phyloP scores from a whole-genome alignment of 75 land plant species.

The Pinus taeda region DNA sequence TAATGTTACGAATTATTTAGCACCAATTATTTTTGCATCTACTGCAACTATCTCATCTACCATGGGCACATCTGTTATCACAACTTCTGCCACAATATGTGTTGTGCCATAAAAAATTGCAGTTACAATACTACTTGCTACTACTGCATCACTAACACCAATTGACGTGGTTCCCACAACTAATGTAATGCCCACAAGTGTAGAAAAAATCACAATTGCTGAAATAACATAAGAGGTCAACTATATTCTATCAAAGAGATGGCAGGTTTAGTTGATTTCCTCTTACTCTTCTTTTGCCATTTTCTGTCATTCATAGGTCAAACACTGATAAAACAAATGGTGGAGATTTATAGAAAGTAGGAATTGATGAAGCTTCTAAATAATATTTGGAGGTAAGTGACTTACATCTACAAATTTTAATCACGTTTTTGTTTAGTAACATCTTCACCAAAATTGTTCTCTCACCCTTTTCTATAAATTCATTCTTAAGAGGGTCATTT shows the following conservation, averaged over 20 bases:
- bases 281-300: not conserved
- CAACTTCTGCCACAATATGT: not conserved
- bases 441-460: too few species aligned
- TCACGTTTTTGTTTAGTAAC: too few species aligned
- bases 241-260: not conserved
- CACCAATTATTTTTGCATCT: slow-evolving; percentile 11
- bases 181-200: not conserved
- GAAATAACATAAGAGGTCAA: slow-evolving; percentile 1
- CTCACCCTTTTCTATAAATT: too few species aligned
- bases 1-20: slow-evolving; percentile 18
- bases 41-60: slow-evolving; percentile 1
- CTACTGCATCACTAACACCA: slow-evolving; percentile 12
- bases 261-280: too few species aligned
- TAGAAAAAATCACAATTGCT: slow-evolving; percentile 2
- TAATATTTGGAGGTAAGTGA: slow-evolving; percentile 72
- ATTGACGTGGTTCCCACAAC: not conserved
- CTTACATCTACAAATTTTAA: too few species aligned
- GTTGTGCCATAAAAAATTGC: not conserved
- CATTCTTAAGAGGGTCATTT: too few species aligned
- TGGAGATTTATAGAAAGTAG: slow-evolving; percentile 8
- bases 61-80: not conserved
- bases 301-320: not conserved
- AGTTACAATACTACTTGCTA: slow-evolving; percentile 4
- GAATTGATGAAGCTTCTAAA: slow-evolving; percentile 40
- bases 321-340: slow-evolving; percentile 10